A percentile compares a stretch with the other conserved stretches of the same genome.
Evolutionary conservation across 352 stramenopile species (phyloP).

Genomic region (Pythium oligandrum): DNA sequence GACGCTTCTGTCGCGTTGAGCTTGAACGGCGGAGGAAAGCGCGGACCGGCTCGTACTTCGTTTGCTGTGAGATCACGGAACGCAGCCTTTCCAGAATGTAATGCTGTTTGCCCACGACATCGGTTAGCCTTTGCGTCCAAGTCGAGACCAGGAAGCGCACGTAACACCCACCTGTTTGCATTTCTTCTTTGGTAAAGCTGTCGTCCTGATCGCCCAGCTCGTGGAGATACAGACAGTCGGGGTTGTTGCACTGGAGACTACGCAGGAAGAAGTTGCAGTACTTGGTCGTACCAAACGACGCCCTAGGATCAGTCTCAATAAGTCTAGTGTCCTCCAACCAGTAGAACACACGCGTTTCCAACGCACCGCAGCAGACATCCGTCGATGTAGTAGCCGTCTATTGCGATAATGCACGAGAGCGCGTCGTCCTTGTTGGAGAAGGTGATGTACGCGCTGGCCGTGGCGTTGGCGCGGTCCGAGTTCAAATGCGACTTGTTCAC

Average conservation of each 20-base stretch:
- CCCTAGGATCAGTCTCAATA: conserved; percentile 28
- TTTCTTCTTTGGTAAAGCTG: conserved; percentile 95
- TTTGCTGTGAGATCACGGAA: conserved; percentile 46
- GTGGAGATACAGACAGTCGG: conserved; percentile 93
- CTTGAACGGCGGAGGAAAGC: conserved; percentile 37
- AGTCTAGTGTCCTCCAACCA: too few species aligned
- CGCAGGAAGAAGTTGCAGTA: conserved; percentile 95
- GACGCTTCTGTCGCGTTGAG: conserved; percentile 1
- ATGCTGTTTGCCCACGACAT: conserved; percentile 24
- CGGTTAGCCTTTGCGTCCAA: too few species aligned
- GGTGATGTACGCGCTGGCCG: conserved; percentile 92
- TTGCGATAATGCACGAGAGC: conserved; percentile 85
- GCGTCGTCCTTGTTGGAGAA: conserved; percentile 90
- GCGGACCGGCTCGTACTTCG: conserved; percentile 48
- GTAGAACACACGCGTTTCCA: too few species aligned
- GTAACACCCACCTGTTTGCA: conserved; percentile 58
- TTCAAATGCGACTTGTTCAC: conserved; percentile 86
- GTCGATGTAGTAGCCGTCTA: conserved; percentile 89
- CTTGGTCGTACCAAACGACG: conserved; percentile 94
- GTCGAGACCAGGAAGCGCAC: not conserved
- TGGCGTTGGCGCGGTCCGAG: conserved; percentile 62
- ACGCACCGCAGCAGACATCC: conserved; percentile 59
- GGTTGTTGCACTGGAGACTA: conserved; percentile 90
- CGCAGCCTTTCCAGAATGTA: conserved; percentile 69
- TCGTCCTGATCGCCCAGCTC: conserved; percentile 89